These are phyloP conservation scores for Botrytis aclada DNA, from an alignment of 2,329 filamentous ascomycete species.

Conservation along the genomic window DNA sequence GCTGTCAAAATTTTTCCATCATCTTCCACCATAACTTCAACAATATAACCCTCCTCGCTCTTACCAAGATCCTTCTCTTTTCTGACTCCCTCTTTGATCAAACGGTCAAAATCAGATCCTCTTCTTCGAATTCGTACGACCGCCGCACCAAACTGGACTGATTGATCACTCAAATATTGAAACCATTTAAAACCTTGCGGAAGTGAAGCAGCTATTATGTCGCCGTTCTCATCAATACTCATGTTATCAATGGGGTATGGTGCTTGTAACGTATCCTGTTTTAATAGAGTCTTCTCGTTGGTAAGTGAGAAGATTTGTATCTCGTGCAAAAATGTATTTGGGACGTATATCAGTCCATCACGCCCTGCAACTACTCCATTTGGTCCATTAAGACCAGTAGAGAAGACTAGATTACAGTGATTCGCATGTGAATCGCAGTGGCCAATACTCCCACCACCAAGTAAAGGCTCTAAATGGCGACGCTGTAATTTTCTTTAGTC, in stretches of 20 bases:
- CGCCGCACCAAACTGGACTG: slow-evolving; percentile 7
- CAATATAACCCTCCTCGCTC: slow-evolving; percentile 1
- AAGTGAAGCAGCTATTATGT: slow-evolving; percentile 38
- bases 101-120: not conserved
- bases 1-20: not conserved
- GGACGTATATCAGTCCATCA: slow-evolving; percentile 40
- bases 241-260: slow-evolving; percentile 40
- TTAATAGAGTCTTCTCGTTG: slow-evolving; percentile 20
- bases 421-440: slow-evolving; percentile 32
- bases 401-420: slow-evolving; percentile 33
- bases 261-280: slow-evolving; percentile 33
- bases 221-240: slow-evolving; percentile 39
- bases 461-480: slow-evolving; percentile 32
- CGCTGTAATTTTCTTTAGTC: slow-evolving; percentile 23
- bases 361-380: slow-evolving; percentile 38
- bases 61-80: not conserved
- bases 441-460: slow-evolving; percentile 36
- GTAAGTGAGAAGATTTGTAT: slow-evolving; percentile 22
- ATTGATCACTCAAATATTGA: slow-evolving; percentile 30
- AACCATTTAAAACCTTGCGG: slow-evolving; percentile 32
- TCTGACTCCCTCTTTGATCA: not conserved
- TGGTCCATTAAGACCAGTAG: slow-evolving; percentile 33
- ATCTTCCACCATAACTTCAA: slow-evolving; percentile 17
- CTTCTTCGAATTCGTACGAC: slow-evolving; percentile 12
- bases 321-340: slow-evolving; percentile 28